Percentiles rank a stretch among this genome's conserved stretches.
Evolutionary conservation across 768 basidiomycete genomes (phyloP).

Genomic region (Russula olivacea): DNA sequence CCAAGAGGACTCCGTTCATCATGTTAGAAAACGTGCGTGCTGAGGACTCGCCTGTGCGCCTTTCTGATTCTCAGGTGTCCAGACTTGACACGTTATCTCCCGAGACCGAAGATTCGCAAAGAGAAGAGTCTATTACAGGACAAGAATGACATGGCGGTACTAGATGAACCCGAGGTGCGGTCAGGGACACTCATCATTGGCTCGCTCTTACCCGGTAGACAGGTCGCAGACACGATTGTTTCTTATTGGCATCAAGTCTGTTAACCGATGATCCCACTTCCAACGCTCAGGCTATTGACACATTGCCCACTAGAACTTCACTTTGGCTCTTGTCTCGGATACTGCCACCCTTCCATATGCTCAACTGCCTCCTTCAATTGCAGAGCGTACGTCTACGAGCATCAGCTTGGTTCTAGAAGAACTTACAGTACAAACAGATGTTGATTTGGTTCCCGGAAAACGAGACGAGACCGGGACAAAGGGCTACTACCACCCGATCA

Average conservation of each 20-base stretch:
- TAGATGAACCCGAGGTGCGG: conserved; percentile 47
- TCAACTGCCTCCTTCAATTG: conserved; percentile 52
- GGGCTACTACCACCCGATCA: conserved; percentile 77
- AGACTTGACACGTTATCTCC: conserved; percentile 86
- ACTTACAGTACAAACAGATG: conserved; percentile 40
- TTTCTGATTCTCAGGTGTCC: conserved; percentile 1
- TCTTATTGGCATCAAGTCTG: conserved; percentile 80
- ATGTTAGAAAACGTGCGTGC: conserved; percentile 65
- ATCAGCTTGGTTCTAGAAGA: neutral
- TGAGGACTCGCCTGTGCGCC: conserved; percentile 11
- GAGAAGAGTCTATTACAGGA: conserved; percentile 69
- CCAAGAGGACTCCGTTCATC: conserved; percentile 53
- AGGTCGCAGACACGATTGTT: conserved; percentile 38
- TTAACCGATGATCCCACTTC: conserved; percentile 12
- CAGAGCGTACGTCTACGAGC: conserved; percentile 48
- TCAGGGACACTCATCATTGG: conserved; percentile 2
- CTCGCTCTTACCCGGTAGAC: neutral
- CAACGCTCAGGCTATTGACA: neutral
- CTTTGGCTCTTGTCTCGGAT: conserved; percentile 79
- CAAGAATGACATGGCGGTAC: conserved; percentile 36
- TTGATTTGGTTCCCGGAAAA: conserved; percentile 51
- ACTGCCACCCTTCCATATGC: conserved; percentile 46
- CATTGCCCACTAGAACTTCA: conserved; percentile 60
- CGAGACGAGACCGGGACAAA: conserved; percentile 61
- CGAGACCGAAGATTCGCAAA: conserved; percentile 66